phyloP scores from a whole-genome alignment of 225 moss, liverwort and hornwort genomes.

The Physcomitrium patens region DNA sequence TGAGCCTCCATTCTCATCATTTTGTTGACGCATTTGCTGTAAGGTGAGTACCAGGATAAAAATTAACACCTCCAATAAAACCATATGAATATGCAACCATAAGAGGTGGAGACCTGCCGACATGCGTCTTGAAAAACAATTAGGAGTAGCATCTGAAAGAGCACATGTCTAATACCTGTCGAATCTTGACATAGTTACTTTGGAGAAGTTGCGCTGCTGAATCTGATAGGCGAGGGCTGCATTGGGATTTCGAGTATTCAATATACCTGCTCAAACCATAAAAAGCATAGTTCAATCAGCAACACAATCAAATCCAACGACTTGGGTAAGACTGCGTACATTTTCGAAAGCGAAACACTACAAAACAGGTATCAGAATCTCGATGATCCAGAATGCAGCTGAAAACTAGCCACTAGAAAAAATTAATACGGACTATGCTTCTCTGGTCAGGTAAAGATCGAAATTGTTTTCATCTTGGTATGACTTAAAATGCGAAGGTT shows the following conservation, averaged over 20 bases:
- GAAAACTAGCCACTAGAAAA: neutral
- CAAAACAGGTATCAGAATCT: neutral
- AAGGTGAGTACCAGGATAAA: neutral
- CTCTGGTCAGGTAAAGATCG: neutral
- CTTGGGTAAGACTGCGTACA: neutral
- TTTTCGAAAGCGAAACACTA: neutral
- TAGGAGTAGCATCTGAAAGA: neutral
- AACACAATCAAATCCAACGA: neutral
- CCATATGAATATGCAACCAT: neutral
- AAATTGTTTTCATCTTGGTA: neutral
- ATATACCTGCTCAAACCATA: slow-evolving; percentile 60
- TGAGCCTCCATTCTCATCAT: slow-evolving; percentile 76
- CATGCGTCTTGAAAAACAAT: neutral
- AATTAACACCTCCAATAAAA: slow-evolving; percentile 3
- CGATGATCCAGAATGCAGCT: neutral
- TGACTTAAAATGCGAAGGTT: neutral
- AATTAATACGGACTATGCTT: neutral
- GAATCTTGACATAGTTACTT: slow-evolving; percentile 86
- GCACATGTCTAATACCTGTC: slow-evolving; percentile 53
- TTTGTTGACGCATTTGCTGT: slow-evolving; percentile 85
- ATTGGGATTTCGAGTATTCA: slow-evolving; percentile 75
- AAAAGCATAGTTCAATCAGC: neutral
- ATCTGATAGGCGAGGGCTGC: slow-evolving; percentile 87
- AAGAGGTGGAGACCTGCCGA: neutral
- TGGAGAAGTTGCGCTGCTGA: slow-evolving; percentile 80